Evolutionary conservation across 2,329 filamentous ascomycete species (phyloP).

Genomic region (Apiospora phragmitis): DNA sequence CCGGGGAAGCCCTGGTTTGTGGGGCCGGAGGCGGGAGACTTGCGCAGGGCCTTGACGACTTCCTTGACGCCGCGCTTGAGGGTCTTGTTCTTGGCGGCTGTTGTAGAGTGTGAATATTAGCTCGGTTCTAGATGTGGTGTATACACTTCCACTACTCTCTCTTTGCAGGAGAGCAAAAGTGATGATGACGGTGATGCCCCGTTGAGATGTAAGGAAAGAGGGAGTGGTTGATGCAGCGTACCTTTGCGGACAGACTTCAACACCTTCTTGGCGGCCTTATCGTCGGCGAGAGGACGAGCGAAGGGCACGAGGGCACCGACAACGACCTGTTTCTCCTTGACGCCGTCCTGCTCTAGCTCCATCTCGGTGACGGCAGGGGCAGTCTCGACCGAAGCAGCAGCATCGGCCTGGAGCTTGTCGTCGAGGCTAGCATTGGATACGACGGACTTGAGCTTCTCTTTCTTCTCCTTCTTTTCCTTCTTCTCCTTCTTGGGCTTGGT

Average conservation of each 20-base stretch:
- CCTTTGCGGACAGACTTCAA: slow-evolving; percentile 59
- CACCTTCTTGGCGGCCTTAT: slow-evolving; percentile 69
- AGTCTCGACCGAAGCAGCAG: slow-evolving; percentile 46
- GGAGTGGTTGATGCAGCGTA: slow-evolving; percentile 33
- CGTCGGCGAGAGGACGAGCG: slow-evolving; percentile 76
- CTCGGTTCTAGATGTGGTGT: slow-evolving; percentile 17
- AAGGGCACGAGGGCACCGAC: slow-evolving; percentile 75
- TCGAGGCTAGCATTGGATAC: slow-evolving; percentile 63
- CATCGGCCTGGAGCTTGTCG: slow-evolving; percentile 60
- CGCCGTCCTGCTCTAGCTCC: slow-evolving; percentile 46
- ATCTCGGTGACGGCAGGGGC: slow-evolving; percentile 40
- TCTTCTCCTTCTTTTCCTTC: slow-evolving; percentile 66
- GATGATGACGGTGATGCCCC: neutral
- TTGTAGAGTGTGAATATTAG: slow-evolving; percentile 20
- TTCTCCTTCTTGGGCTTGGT: slow-evolving; percentile 62
- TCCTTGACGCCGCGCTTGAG: slow-evolving; percentile 99
- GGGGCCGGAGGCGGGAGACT: slow-evolving; percentile 73
- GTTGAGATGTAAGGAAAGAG: slow-evolving; percentile 10
- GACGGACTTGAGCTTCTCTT: slow-evolving; percentile 66
- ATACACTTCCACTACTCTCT: neutral
- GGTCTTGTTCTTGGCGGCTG: slow-evolving; percentile 92
- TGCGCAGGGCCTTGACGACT: slow-evolving; percentile 96
- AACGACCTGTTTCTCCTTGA: slow-evolving; percentile 46
- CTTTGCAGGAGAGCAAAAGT: slow-evolving; percentile 10
- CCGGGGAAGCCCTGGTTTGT: slow-evolving; percentile 64